Evolutionary conservation across 257 asterid species (phyloP).

Genomic region (Solanum pinnatisectum): DNA sequence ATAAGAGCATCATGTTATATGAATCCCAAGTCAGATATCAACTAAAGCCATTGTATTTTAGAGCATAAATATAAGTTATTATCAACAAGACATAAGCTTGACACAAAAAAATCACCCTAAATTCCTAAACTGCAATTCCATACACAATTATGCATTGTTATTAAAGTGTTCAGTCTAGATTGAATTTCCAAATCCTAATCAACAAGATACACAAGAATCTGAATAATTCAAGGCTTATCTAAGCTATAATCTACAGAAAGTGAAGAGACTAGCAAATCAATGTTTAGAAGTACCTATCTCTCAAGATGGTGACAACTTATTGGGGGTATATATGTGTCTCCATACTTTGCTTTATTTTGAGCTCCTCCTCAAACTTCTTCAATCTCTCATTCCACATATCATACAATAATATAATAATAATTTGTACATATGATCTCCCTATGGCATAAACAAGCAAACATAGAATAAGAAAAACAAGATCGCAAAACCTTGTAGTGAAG

Average conservation of each 20-base stretch:
- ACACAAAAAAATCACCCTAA: neutral
- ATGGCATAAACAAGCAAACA: neutral
- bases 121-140: neutral
- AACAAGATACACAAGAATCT: neutral
- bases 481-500: conserved; percentile 55
- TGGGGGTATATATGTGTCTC: conserved; percentile 21
- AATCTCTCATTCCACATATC: conserved; percentile 29
- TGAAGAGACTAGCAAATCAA: neutral
- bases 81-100: neutral
- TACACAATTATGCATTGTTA: neutral
- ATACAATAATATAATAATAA: neutral
- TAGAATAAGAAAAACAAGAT: neutral
- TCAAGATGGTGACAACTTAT: conserved; percentile 29
- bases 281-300: neutral
- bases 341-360: conserved; percentile 29
- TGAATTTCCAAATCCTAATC: neutral
- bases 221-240: neutral
- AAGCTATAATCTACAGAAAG: neutral
- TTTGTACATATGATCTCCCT: neutral
- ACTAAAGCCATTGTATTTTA: too few relatives aligned
- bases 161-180: neutral
- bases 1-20: too few relatives aligned
- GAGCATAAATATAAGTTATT: too few relatives aligned
- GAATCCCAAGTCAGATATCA: too few relatives aligned
- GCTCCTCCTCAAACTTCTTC: conserved; percentile 74